Conservation (phyloP, 2,329 filamentous ascomycete species). For the Apiospora malaysiana region DNA sequence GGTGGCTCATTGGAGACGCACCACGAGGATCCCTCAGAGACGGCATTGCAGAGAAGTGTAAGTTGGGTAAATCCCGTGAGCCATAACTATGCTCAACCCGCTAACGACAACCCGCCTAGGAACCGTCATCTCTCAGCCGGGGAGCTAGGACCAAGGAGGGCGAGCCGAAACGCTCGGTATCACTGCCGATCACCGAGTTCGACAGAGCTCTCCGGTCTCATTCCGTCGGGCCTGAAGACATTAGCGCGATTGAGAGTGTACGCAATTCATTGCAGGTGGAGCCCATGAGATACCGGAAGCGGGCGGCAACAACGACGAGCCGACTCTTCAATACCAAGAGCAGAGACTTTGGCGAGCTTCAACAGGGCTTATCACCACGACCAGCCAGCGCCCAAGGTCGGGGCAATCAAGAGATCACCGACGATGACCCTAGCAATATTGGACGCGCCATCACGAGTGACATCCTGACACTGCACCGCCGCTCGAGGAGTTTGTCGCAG, state of each 20-base stretch:
- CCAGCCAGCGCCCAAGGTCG: slow-evolving; percentile 66
- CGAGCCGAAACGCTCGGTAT: slow-evolving; percentile 61
- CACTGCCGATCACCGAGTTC: slow-evolving; percentile 65
- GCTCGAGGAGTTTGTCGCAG: slow-evolving; percentile 65
- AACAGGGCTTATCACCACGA: slow-evolving; percentile 62
- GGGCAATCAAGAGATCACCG: slow-evolving; percentile 45
- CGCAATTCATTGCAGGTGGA: slow-evolving; percentile 60
- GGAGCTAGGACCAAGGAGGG: slow-evolving; percentile 39
- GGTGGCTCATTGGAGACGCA: slow-evolving; percentile 36
- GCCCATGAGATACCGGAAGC: slow-evolving; percentile 42
- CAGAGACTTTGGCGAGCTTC: slow-evolving; percentile 50
- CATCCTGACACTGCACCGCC: slow-evolving; percentile 53
- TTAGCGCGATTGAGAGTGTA: slow-evolving; percentile 57
- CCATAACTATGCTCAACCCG: not conserved
- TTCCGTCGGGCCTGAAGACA: slow-evolving; percentile 62
- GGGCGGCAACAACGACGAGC: slow-evolving; percentile 50
- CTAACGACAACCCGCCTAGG: slow-evolving; percentile 38
- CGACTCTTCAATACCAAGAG: slow-evolving; percentile 46
- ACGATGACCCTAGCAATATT: slow-evolving; percentile 57
- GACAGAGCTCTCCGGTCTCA: slow-evolving; percentile 67
- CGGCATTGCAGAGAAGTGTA: slow-evolving; percentile 48
- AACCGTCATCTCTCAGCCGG: slow-evolving; percentile 43
- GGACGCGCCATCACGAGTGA: slow-evolving; percentile 68
- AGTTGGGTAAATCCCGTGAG: slow-evolving; percentile 36
- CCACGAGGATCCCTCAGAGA: slow-evolving; percentile 24